These are phyloP conservation scores for Eutrema yunnanense DNA, from an alignment of 345 rosid genomes.

Conservation along the genomic window DNA sequence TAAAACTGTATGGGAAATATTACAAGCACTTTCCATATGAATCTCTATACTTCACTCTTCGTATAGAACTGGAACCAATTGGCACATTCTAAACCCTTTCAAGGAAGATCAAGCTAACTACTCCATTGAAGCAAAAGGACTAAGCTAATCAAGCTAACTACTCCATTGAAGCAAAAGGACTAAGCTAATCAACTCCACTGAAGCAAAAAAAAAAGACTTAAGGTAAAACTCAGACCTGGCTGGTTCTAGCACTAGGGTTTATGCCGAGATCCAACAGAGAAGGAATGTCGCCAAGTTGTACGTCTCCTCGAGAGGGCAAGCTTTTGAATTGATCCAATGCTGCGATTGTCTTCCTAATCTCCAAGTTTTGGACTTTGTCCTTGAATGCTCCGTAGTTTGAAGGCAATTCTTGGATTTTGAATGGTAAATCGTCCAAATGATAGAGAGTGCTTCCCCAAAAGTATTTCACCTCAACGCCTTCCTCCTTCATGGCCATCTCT, in stretches of 20 bases:
- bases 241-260: conserved; percentile 42
- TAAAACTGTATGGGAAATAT: neutral
- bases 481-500: conserved; percentile 81
- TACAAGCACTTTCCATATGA: neutral
- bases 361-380: conserved; percentile 67
- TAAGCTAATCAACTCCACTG: too few species aligned
- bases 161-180: too few species aligned
- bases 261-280: conserved; percentile 80
- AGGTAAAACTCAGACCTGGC: conserved; percentile 49
- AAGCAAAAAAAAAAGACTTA: too few species aligned
- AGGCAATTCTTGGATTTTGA: conserved; percentile 82
- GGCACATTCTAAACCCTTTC: neutral
- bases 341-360: conserved; percentile 82
- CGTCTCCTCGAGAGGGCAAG: conserved; percentile 84
- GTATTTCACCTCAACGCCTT: conserved; percentile 79
- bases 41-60: neutral
- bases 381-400: conserved; percentile 68
- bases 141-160: neutral
- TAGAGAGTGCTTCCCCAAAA: conserved; percentile 97
- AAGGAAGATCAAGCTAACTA: neutral
- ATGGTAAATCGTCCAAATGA: conserved; percentile 91
- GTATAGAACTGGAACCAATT: neutral
- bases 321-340: conserved; percentile 83
- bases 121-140: too few species aligned
- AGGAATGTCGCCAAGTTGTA: conserved; percentile 89